Percentiles rank a stretch among this genome's conserved stretches.
Conservation (phyloP, 1,139 yeast genomes). For the Debaryomyces sp. region DNA sequence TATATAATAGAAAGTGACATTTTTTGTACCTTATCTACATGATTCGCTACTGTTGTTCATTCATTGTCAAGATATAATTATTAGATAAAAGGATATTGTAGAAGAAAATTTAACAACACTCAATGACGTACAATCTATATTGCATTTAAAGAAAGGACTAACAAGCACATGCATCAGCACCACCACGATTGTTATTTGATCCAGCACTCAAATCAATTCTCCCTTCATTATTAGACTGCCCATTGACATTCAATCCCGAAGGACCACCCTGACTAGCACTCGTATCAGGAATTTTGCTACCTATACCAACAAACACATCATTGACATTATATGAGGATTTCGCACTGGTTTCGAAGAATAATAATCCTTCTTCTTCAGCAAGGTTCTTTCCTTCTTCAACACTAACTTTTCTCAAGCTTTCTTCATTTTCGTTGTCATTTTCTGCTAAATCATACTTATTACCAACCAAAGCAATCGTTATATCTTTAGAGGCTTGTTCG, state of each 20-base stretch:
- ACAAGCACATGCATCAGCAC: slow-evolving; percentile 17
- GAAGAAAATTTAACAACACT: not conserved
- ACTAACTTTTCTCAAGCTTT: slow-evolving; percentile 71
- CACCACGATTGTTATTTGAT: slow-evolving; percentile 11
- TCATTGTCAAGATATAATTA: not conserved
- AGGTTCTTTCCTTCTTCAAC: slow-evolving; percentile 81
- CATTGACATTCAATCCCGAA: slow-evolving; percentile 10
- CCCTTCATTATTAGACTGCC: slow-evolving; percentile 19
- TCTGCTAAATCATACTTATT: slow-evolving; percentile 79
- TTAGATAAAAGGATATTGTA: not conserved
- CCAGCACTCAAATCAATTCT: slow-evolving; percentile 28
- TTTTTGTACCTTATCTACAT: not conserved
- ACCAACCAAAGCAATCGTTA: slow-evolving; percentile 91
- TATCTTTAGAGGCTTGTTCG: slow-evolving; percentile 91
- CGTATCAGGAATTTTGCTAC: slow-evolving; percentile 71
- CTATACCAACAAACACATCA: slow-evolving; percentile 81
- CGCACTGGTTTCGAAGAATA: slow-evolving; percentile 93
- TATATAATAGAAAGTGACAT: not conserved
- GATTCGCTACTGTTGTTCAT: not conserved
- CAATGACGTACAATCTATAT: slow-evolving; percentile 2
- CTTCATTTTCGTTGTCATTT: slow-evolving; percentile 28
- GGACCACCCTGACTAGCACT: slow-evolving; percentile 9
- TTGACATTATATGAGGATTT: slow-evolving; percentile 84
- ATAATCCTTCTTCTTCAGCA: slow-evolving; percentile 70
- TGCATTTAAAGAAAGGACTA: slow-evolving; percentile 3